phyloP scores from a whole-genome alignment of 257 asterid genomes.

The Misopates orontium region DNA sequence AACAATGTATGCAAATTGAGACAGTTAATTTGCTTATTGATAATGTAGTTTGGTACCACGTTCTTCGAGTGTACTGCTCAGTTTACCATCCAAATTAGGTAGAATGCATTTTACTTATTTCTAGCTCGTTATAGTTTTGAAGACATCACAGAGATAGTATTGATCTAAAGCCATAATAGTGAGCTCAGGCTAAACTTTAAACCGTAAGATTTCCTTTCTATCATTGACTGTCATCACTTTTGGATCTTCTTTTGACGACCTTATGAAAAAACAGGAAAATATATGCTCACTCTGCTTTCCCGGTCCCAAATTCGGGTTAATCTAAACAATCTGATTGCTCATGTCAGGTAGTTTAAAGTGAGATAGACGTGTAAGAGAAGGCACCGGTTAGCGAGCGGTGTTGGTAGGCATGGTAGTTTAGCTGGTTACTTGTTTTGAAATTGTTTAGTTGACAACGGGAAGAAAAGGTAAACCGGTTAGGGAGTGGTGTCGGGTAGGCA shows the following conservation, averaged over 20 bases:
- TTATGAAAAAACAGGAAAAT: not conserved
- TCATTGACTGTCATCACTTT: not conserved
- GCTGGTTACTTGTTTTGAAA: not conserved
- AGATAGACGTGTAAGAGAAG: too few relatives aligned
- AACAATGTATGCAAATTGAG: not conserved
- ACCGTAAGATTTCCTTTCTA: not conserved
- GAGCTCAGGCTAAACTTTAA: not conserved
- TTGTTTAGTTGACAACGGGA: not conserved
- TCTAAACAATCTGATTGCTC: too few relatives aligned
- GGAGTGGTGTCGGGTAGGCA: too few relatives aligned
- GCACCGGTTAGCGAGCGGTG: too few relatives aligned
- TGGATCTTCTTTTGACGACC: not conserved
- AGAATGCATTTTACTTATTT: not conserved
- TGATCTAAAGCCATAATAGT: not conserved
- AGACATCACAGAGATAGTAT: not conserved
- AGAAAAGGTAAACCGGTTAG: not conserved
- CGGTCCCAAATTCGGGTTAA: too few relatives aligned
- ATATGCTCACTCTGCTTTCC: too few relatives aligned
- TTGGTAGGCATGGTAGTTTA: too few relatives aligned
- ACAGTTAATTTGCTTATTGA: not conserved
- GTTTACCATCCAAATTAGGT: not conserved
- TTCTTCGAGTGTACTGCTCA: not conserved
- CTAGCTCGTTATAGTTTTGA: not conserved
- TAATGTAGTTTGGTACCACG: not conserved
- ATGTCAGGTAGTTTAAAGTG: too few relatives aligned